Conservation (phyloP, 805 yeast genomes). For the Lachancea thermotolerans region DNA sequence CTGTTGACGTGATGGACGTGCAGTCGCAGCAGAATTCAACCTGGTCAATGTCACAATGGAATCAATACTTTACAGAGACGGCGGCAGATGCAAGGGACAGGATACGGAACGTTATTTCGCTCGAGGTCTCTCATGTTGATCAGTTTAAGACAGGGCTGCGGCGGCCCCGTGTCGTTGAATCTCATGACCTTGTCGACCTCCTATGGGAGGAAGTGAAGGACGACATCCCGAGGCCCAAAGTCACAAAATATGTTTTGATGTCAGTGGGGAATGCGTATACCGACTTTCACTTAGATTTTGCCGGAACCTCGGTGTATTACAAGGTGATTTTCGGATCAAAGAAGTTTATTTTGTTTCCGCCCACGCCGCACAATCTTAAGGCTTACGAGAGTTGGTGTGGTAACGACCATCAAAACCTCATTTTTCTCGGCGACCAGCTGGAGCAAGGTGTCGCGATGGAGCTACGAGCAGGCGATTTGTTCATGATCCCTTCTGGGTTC, state of each 20-base stretch:
- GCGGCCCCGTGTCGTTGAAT: conserved; percentile 61
- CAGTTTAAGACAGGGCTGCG: conserved; percentile 41
- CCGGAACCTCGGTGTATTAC: conserved; percentile 88
- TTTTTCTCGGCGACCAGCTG: conserved; percentile 56
- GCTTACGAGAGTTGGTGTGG: conserved; percentile 69
- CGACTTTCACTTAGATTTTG: conserved; percentile 88
- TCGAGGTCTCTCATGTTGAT: conserved; percentile 61
- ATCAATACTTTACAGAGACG: conserved; percentile 52
- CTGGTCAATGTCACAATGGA: conserved; percentile 72
- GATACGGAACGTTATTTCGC: conserved; percentile 70
- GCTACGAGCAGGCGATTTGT: conserved; percentile 58
- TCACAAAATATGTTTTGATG: conserved; percentile 77
- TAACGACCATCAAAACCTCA: conserved; percentile 47
- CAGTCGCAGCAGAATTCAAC: conserved; percentile 56
- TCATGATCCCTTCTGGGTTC: conserved; percentile 89
- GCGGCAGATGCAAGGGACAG: conserved; percentile 46
- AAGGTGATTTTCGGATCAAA: conserved; percentile 73
- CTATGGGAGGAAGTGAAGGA: conserved; percentile 42
- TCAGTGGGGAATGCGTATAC: conserved; percentile 75
- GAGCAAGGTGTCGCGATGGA: conserved; percentile 49
- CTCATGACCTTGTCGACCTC: conserved; percentile 60
- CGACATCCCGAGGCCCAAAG: conserved; percentile 42
- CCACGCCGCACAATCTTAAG: conserved; percentile 54
- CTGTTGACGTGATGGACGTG: conserved; percentile 85
- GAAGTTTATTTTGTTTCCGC: conserved; percentile 72